Conservation (phyloP, 2,329 filamentous ascomycete species). For the Penicillium janthinellum region DNA sequence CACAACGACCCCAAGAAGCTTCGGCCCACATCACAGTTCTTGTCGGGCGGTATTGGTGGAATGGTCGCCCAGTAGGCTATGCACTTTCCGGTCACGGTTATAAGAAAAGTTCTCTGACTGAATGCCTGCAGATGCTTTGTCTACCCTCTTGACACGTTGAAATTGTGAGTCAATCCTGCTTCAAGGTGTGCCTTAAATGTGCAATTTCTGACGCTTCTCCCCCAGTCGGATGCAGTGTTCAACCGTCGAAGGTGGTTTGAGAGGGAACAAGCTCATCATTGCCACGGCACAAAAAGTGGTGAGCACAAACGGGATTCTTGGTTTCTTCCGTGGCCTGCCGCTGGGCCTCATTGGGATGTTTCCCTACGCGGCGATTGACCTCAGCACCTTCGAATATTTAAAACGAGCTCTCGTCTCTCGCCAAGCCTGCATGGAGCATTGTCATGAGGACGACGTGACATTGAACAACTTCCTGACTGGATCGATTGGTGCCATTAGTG, state of each 20-base stretch:
- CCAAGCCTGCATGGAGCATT: constrained; percentile 68
- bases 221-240: constrained; percentile 84
- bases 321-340: constrained; percentile 88
- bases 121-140: constrained; percentile 69
- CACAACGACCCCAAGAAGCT: constrained; percentile 80
- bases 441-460: constrained; percentile 79
- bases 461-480: constrained; percentile 83
- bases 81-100: background rate
- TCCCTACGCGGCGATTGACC: constrained; percentile 94
- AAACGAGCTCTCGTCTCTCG: constrained; percentile 73
- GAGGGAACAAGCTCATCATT: constrained; percentile 78
- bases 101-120: constrained; percentile 19
- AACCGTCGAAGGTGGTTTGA: constrained; percentile 80
- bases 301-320: constrained; percentile 68
- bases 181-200: background rate
- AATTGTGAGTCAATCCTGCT: constrained; percentile 52
- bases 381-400: constrained; percentile 91
- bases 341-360: constrained; percentile 97
- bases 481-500: constrained; percentile 85
- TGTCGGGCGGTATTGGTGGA: constrained; percentile 86
- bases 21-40: constrained; percentile 81
- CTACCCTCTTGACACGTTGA: constrained; percentile 79
- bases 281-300: constrained; percentile 88
- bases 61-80: constrained; percentile 81
- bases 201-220: constrained; percentile 10